Evolutionary conservation across 2,329 filamentous ascomycete species (phyloP).

Genomic region (Emergomyces africanus): DNA sequence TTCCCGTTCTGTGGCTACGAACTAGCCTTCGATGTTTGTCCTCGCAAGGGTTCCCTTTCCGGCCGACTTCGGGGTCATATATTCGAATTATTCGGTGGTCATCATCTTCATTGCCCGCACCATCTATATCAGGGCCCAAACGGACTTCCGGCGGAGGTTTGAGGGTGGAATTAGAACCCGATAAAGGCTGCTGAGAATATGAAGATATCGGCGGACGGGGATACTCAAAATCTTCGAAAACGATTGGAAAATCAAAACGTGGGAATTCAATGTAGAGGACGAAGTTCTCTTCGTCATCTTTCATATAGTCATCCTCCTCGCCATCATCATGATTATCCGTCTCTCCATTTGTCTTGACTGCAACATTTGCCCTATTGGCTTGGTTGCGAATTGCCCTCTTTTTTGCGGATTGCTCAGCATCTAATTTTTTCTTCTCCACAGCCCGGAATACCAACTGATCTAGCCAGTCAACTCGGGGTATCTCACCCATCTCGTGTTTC

Average conservation of each 20-base stretch:
- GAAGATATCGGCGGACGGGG: slow-evolving; percentile 70
- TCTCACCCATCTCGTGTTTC: slow-evolving; percentile 96
- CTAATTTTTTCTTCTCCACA: slow-evolving; percentile 62
- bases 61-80: slow-evolving; percentile 86
- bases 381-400: slow-evolving; percentile 37
- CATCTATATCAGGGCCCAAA: slow-evolving; percentile 78
- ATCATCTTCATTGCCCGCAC: slow-evolving; percentile 39
- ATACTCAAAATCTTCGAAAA: slow-evolving; percentile 92
- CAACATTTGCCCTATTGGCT: slow-evolving; percentile 18
- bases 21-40: slow-evolving; percentile 88
- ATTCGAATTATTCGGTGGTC: slow-evolving; percentile 58
- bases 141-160: slow-evolving; percentile 81
- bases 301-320: slow-evolving; percentile 20
- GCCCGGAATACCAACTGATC: slow-evolving; percentile 88
- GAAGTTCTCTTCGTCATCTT: slow-evolving; percentile 49
- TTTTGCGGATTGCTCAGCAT: slow-evolving; percentile 51
- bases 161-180: slow-evolving; percentile 55
- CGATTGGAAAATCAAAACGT: slow-evolving; percentile 87
- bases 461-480: slow-evolving; percentile 85
- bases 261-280: slow-evolving; percentile 83
- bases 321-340: slow-evolving; percentile 12
- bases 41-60: slow-evolving; percentile 84
- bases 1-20: slow-evolving; percentile 83
- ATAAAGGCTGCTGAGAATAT: slow-evolving; percentile 50
- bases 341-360: slow-evolving; percentile 14